Conservation (phyloP, 805 yeast species). For the Metschnikowia noctiluminum region DNA sequence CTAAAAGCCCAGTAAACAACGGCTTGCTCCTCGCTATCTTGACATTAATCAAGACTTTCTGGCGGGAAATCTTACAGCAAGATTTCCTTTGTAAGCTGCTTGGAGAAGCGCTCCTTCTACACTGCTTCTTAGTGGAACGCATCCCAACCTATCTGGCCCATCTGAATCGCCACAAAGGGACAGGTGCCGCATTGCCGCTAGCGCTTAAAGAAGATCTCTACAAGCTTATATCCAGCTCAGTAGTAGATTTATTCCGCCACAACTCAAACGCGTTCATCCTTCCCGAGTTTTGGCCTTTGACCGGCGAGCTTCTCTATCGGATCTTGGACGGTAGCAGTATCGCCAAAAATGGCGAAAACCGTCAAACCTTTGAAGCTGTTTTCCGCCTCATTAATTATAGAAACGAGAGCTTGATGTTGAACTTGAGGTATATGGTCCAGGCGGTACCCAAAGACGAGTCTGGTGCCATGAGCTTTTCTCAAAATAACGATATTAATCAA, state of each 20-base stretch:
- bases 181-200: neutral
- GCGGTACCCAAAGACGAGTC: slow-evolving; percentile 1
- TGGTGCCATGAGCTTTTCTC: neutral
- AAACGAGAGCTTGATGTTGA: slow-evolving; percentile 67
- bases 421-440: slow-evolving; percentile 25
- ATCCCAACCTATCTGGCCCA: slow-evolving; percentile 14
- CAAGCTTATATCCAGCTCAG: slow-evolving; percentile 24
- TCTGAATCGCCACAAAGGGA: no score
- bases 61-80: slow-evolving; percentile 59
- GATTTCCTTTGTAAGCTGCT: slow-evolving; percentile 64
- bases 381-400: slow-evolving; percentile 60
- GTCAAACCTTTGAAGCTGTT: slow-evolving; percentile 39
- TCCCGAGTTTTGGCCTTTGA: slow-evolving; percentile 58
- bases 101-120: slow-evolving; percentile 55
- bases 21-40: slow-evolving; percentile 36
- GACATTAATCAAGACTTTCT: slow-evolving; percentile 60
- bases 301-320: slow-evolving; percentile 47
- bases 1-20: slow-evolving; percentile 22
- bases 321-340: slow-evolving; percentile 24
- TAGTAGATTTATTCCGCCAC: slow-evolving; percentile 43
- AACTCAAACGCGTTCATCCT: slow-evolving; percentile 61
- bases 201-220: slow-evolving; percentile 28
- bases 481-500: no score
- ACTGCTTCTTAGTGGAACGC: slow-evolving; percentile 39
- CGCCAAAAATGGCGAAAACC: slow-evolving; percentile 20